phyloP scores from a whole-genome alignment of 2,329 filamentous ascomycete genomes.

The Sporothrix dimorphospora region DNA sequence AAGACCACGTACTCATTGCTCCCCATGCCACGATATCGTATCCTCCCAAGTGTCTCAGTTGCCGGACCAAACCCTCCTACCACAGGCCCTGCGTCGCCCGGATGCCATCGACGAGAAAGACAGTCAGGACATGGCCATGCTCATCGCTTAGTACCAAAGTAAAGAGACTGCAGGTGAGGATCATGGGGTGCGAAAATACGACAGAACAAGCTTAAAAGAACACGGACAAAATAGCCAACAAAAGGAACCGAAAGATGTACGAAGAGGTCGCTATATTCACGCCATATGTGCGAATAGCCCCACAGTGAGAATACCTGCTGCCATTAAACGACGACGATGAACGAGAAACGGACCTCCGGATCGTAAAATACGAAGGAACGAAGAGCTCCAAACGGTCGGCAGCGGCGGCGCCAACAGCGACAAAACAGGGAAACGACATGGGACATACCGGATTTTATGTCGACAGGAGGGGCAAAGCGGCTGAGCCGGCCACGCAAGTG shows the following conservation, averaged over 20 bases:
- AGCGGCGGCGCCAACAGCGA: background rate
- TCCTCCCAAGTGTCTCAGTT: background rate
- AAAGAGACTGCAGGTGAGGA: background rate
- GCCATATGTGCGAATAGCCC: background rate
- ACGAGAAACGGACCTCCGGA: background rate
- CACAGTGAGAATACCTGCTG: background rate
- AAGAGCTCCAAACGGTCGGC: background rate
- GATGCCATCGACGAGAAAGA: background rate
- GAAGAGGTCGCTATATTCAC: background rate
- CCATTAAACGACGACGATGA: background rate
- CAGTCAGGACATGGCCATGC: background rate
- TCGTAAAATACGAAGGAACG: background rate
- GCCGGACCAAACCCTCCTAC: background rate
- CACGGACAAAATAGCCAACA: background rate
- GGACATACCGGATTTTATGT: background rate
- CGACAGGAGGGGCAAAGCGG: conserved; percentile 4
- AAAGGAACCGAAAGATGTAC: background rate
- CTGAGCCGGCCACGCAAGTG: conserved; percentile 13
- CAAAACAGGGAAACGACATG: background rate
- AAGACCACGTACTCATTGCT: background rate
- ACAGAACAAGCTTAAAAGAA: background rate
- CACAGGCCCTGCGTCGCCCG: background rate
- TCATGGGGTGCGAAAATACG: background rate
- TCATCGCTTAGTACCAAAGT: background rate
- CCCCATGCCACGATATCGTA: background rate